Percentiles rank a stretch among this genome's conserved stretches.
Conservation (phyloP, 441 rosid genomes). For the Iberis amara region DNA sequence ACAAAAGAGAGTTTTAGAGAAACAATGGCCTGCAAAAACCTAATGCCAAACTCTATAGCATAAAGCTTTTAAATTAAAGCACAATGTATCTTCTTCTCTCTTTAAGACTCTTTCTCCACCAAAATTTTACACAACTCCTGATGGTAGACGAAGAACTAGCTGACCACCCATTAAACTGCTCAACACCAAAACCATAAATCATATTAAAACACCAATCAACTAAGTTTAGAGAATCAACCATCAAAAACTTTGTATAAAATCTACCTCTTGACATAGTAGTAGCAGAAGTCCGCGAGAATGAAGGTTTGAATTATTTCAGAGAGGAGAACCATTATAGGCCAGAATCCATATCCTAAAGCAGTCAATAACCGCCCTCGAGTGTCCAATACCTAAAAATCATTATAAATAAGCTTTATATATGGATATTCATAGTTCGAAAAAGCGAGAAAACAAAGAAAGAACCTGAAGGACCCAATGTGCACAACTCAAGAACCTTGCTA, state of each 20-base stretch:
- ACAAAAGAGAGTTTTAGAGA: too few species aligned
- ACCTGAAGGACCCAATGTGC: constrained; percentile 75
- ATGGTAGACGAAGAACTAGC: constrained; percentile 57
- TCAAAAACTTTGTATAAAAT: neutral
- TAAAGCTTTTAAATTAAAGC: too few species aligned
- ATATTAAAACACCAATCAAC: too few species aligned
- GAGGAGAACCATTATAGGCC: constrained; percentile 64
- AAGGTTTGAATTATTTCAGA: constrained; percentile 59
- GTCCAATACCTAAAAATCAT: constrained; percentile 46
- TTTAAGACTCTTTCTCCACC: neutral
- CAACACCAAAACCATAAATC: constrained; percentile 1
- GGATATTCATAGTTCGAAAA: neutral
- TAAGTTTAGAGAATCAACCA: too few species aligned
- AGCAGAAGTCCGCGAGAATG: constrained; percentile 63
- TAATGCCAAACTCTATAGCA: too few species aligned
- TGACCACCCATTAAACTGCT: constrained; percentile 57
- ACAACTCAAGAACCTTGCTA: constrained; percentile 61
- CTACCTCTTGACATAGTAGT: constrained; percentile 59
- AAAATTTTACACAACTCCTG: constrained; percentile 45
- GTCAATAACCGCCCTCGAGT: constrained; percentile 47
- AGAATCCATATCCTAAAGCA: constrained; percentile 58
- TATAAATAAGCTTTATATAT: too few species aligned
- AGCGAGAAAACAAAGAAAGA: neutral
- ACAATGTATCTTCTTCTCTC: neutral
- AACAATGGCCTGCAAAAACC: too few species aligned